Conservation (phyloP, 2,329 filamentous ascomycete genomes). For the Scytalidium sp. region DNA sequence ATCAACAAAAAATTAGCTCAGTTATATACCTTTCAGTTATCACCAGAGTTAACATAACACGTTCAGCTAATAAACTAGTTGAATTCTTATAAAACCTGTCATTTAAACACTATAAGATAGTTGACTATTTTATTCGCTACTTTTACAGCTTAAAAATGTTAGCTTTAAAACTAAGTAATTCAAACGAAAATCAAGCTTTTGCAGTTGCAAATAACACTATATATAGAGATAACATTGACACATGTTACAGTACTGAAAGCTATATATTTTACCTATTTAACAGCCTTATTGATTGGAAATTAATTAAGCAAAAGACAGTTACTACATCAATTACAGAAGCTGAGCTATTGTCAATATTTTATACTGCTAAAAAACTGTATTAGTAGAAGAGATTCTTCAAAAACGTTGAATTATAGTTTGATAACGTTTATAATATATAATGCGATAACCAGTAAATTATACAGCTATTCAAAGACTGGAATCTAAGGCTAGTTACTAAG, state of each 20-base stretch:
- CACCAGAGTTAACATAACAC: too few relatives aligned
- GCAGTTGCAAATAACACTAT: neutral
- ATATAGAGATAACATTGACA: slow-evolving; percentile 1
- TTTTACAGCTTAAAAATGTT: neutral
- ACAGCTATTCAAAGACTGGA: slow-evolving; percentile 9
- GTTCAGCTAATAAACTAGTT: too few relatives aligned
- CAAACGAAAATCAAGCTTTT: too few relatives aligned
- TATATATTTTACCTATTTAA: slow-evolving; percentile 1
- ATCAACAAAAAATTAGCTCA: too few relatives aligned
- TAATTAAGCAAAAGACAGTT: slow-evolving; percentile 1
- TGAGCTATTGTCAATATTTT: too few relatives aligned
- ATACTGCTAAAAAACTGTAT: too few relatives aligned
- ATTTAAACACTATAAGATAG: neutral
- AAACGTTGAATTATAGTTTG: too few relatives aligned
- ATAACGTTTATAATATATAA: too few relatives aligned
- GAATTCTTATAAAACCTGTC: too few relatives aligned
- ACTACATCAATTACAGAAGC: slow-evolving; percentile 3
- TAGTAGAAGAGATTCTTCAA: too few relatives aligned
- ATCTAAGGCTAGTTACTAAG: slow-evolving; percentile 10
- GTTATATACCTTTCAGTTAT: too few relatives aligned
- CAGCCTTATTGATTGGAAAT: neutral
- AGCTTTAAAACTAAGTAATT: neutral
- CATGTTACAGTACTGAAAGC: neutral
- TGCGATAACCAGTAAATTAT: too few relatives aligned
- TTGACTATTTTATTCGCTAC: neutral